Evolutionary conservation across 495 filamentous ascomycete species (phyloP), one percentile per base, ranked within the genome.

Genomic region (Astrothelium macrocarpum): DNA sequence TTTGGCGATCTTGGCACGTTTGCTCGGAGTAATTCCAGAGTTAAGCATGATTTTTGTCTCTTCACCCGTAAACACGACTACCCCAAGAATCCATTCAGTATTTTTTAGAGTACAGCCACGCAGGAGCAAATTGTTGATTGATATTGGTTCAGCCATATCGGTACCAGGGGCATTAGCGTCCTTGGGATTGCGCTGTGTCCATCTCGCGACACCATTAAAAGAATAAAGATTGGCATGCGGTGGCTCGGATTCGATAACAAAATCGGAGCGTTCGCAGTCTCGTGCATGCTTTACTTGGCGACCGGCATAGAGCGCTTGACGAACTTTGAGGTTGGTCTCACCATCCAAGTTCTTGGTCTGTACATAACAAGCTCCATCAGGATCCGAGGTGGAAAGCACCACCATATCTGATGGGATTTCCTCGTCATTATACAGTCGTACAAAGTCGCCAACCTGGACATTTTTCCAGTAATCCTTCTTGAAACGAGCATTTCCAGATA

Each of bases 11-110:
- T 89, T 85, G 49, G 95, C 83, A 65, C 93, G 87, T 77, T 99
- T 99, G 67, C 85, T 95, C 10, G 95, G 95, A n/a, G 95, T 97
- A 56, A 90, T 89, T 61, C 95, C 95, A 12, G 95, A 87, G 73
- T 99, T 99, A 77, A 97, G 87, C 95, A 99, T 99, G 74, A 97
- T 97, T 78, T 97, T 99, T 25, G 95, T 96, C 70, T 99, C 95
- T 68, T 89, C 87, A 43, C 95, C 95, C 28, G 95, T 99, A 79
- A 95, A 99, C 42, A 95, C 78, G 58, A 97, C 95, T n/a, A 99
- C 82, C 63, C 93, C 95, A 31, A 99, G 84, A 60, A 89, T 82
- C 95, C 95, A 99, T 70, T 97, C 90, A 4, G 95, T 99, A 74
- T 97, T 99, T 59, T 91, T 86, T 9, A 99, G 77, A 67, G 89